Evolutionary conservation across 768 basidiomycete genomes (phyloP).

Genomic region (Podaxis sp.): DNA sequence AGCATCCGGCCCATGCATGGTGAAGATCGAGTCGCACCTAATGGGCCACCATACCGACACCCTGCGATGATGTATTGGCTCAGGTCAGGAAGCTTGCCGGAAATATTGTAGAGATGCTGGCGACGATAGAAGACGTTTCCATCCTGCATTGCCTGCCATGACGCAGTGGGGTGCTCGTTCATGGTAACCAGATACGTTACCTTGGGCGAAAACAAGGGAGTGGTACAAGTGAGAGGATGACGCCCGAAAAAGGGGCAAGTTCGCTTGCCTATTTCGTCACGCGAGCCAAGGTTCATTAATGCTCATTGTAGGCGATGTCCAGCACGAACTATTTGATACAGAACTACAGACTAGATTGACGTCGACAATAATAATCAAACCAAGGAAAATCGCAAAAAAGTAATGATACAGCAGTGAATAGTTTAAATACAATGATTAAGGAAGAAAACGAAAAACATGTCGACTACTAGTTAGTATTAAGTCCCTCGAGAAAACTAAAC

Average conservation of each 20-base stretch:
- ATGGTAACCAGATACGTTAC: slow-evolving; percentile 21
- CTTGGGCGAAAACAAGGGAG: neutral
- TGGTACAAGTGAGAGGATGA: neutral
- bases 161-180: slow-evolving; percentile 68
- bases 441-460: neutral
- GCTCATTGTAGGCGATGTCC: neutral
- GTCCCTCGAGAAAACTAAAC: slow-evolving; percentile 1
- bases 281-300: too few species aligned
- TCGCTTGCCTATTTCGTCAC: neutral
- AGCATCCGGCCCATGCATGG: neutral
- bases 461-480: neutral
- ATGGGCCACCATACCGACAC: slow-evolving; percentile 83
- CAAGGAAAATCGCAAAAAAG: neutral
- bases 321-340: slow-evolving; percentile 13
- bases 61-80: slow-evolving; percentile 77
- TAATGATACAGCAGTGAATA: slow-evolving; percentile 6
- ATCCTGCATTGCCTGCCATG: slow-evolving; percentile 91
- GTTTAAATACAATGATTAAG: neutral
- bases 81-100: slow-evolving; percentile 74
- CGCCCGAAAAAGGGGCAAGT: neutral
- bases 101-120: slow-evolving; percentile 78
- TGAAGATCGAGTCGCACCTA: slow-evolving; percentile 46
- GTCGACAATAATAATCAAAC: neutral
- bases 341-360: neutral
- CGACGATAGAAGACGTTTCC: slow-evolving; percentile 85